These are phyloP conservation scores for Vishniacozyma victoriae DNA, from an alignment of 768 basidiomycete species.

Conservation along the genomic window DNA sequence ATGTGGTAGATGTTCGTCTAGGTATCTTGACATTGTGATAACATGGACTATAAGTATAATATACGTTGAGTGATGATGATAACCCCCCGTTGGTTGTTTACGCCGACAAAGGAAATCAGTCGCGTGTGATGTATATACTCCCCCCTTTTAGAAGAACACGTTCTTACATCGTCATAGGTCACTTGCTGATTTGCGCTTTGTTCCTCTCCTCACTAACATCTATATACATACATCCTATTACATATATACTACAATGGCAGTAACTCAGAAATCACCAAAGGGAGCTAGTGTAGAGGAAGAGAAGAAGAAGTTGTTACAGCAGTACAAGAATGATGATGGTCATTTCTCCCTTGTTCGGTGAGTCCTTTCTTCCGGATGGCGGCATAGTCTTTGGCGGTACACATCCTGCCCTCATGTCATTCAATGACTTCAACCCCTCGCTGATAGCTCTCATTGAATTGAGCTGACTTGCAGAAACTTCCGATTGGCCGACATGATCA, in stretches of 20 bases:
- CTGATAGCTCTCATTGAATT: too few relatives aligned
- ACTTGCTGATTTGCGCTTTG: too few relatives aligned
- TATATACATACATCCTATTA: too few relatives aligned
- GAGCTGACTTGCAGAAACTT: conserved; percentile 72
- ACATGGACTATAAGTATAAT: too few relatives aligned
- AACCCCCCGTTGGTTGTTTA: too few relatives aligned
- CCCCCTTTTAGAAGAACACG: not conserved
- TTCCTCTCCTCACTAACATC: too few relatives aligned
- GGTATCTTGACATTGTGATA: conserved; percentile 31
- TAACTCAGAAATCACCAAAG: too few relatives aligned
- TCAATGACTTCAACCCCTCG: too few relatives aligned
- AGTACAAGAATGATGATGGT: conserved; percentile 70
- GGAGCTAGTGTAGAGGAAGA: conserved; percentile 38
- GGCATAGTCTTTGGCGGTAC: too few relatives aligned
- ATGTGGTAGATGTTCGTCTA: conserved; percentile 67
- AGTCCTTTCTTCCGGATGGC: conserved; percentile 8
- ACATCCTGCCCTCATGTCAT: too few relatives aligned
- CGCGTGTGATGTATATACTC: conserved; percentile 1
- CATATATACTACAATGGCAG: too few relatives aligned
- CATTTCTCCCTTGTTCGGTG: conserved; percentile 98
- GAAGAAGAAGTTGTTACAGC: conserved; percentile 45
- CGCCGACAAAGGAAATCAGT: conserved; percentile 8
- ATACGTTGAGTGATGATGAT: too few relatives aligned
- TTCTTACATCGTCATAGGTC: not conserved
- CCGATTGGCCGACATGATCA: conserved; percentile 93